A percentile compares a stretch with the other conserved stretches of the same genome.
Conservation (phyloP, 768 basidiomycete species). For the Podaxis mareebaensis region DNA sequence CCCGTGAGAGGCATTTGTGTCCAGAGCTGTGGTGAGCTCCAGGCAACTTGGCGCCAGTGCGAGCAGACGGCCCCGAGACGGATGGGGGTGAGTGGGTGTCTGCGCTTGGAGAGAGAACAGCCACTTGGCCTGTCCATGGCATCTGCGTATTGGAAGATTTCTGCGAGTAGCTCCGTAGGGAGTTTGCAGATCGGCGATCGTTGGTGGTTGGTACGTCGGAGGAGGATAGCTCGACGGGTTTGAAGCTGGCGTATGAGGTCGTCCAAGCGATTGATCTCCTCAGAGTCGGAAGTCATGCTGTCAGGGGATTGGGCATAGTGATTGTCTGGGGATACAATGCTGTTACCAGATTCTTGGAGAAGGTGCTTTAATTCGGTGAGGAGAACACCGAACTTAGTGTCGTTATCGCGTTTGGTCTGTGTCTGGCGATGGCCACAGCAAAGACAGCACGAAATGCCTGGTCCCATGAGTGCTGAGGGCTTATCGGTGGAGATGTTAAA, state of each 20-base stretch:
- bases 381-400: not conserved
- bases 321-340: not conserved
- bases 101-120: not conserved
- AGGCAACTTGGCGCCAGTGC: conserved; percentile 3
- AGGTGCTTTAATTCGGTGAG: not conserved
- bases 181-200: not conserved
- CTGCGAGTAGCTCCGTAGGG: not conserved
- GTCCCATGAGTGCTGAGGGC: not conserved
- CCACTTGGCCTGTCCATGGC: not conserved
- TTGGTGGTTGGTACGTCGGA: not conserved
- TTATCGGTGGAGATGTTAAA: not conserved
- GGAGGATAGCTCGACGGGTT: not conserved
- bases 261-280: not conserved
- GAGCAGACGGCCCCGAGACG: conserved; percentile 1
- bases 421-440: not conserved
- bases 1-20: not conserved
- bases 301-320: not conserved
- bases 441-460: not conserved
- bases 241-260: conserved; percentile 1
- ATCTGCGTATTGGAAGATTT: not conserved
- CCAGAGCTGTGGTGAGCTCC: conserved; percentile 4
- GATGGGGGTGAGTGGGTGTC: not conserved
- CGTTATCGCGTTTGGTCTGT: not conserved
- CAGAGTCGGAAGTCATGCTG: not conserved
- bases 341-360: not conserved